Evolutionary conservation across 2,329 filamentous ascomycete species (phyloP).

Genomic region (Calonectria pseudoreteaudii): DNA sequence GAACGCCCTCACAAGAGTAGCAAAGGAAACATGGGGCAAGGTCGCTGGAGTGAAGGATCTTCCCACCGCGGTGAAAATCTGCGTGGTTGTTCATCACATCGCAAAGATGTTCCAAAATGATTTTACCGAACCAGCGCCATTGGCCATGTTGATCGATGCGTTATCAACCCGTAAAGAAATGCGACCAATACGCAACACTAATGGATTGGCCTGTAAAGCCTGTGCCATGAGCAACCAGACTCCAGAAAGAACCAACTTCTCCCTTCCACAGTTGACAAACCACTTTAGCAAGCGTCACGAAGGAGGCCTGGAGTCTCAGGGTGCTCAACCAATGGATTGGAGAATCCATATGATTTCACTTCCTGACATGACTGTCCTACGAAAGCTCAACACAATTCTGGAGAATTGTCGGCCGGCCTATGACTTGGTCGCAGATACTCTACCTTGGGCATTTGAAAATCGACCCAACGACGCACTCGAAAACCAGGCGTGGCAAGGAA

Average conservation of each 20-base stretch:
- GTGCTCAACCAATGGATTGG: slow-evolving; percentile 54
- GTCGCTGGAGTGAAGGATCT: slow-evolving; percentile 71
- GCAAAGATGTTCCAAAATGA: slow-evolving; percentile 66
- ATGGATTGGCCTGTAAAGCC: slow-evolving; percentile 65
- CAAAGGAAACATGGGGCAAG: slow-evolving; percentile 72
- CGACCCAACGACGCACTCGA: slow-evolving; percentile 20
- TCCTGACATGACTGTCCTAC: slow-evolving; percentile 49
- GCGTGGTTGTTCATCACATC: slow-evolving; percentile 73
- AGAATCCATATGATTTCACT: slow-evolving; percentile 59
- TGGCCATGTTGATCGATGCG: slow-evolving; percentile 71
- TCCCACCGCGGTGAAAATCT: slow-evolving; percentile 71
- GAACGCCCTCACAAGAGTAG: slow-evolving; percentile 65
- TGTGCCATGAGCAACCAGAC: slow-evolving; percentile 58
- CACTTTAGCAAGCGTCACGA: slow-evolving; percentile 64
- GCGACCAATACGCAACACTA: slow-evolving; percentile 66
- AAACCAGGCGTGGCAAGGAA: background rate
- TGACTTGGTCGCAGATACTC: slow-evolving; percentile 52
- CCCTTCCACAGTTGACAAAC: slow-evolving; percentile 70
- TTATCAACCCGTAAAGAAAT: slow-evolving; percentile 68
- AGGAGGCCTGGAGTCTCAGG: slow-evolving; percentile 39
- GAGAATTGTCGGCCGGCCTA: slow-evolving; percentile 48
- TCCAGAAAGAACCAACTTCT: slow-evolving; percentile 54
- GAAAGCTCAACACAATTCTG: slow-evolving; percentile 42
- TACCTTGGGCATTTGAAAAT: slow-evolving; percentile 49
- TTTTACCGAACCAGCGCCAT: slow-evolving; percentile 67